Base-by-base conservation (phyloP, 164 flowering plant species). In the Piper longum region DNA sequence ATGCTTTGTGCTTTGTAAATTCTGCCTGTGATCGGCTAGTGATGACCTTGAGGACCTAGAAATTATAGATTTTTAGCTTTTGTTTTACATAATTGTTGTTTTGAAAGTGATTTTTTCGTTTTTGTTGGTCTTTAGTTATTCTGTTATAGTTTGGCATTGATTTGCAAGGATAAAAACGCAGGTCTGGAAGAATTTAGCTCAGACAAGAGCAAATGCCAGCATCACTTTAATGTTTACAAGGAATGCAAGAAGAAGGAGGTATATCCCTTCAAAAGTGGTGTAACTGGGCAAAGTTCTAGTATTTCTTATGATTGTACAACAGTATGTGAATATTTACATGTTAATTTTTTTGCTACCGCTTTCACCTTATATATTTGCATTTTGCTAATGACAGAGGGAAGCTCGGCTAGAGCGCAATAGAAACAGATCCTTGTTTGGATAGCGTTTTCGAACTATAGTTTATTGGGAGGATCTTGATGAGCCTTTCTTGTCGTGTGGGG, bases 171-270 rank as follows among this genome's bases (percentile, higher is more conserved):
- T 44, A 61, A 68, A 16, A 52, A 65, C 73, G 77, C 83, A 93
- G 97, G 98, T 68, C 67, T 89, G 51, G 96, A 89, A 72, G 80
- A 79, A 68, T 82, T 58, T 68, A 76, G 64, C 62, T 59, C 78
- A 4, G 97, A 93, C 67, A 93, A 88, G 80, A 84, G 90, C 64
- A 93, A 86, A 78, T 93, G 98, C 63, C 97, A 93, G 70, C 82
- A 84, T 44, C 85, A 89, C 44, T 93, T 93, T 71, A 97, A 93
- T 73, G 74, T 80, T 57, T 93, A 89, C 81, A 93, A 89, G 75
- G 98, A 93, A 78, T 93, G 98, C 83, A 86, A 78, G 74, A 86
- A 81, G 70, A 86, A 77, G 69, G 91, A 86, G 88, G 91, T 85
- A 78, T 9, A 1, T 16, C 18, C 4, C 41, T 36, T 26, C 36